Conservation (phyloP, 176 grass and related monocot genomes). For the Carex pumila region DNA sequence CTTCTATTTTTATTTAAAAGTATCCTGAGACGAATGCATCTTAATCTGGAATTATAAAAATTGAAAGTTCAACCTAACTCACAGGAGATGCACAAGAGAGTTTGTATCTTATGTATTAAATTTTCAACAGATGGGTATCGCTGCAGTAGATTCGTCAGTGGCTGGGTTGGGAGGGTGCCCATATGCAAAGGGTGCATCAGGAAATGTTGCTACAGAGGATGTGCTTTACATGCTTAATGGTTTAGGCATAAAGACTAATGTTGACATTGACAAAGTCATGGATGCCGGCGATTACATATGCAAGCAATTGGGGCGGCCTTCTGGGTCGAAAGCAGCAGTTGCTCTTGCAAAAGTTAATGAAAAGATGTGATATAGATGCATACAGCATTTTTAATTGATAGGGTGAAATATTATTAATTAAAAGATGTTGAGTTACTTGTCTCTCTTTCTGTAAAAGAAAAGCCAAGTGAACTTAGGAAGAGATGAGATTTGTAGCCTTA, state of each 20-base stretch:
- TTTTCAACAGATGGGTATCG: slow-evolving; percentile 62
- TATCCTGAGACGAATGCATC: background rate
- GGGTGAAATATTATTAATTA: background rate
- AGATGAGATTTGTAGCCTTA: slow-evolving; percentile 4
- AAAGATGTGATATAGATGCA: slow-evolving; percentile 8
- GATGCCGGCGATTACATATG: slow-evolving; percentile 79
- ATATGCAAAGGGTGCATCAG: slow-evolving; percentile 69
- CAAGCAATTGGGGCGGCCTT: slow-evolving; percentile 55
- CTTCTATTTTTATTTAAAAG: background rate
- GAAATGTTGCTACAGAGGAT: slow-evolving; percentile 82
- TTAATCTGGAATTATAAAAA: background rate
- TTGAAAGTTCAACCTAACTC: background rate
- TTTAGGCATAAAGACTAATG: slow-evolving; percentile 67
- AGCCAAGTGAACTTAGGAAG: background rate
- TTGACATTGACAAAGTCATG: slow-evolving; percentile 69
- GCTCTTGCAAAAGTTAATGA: slow-evolving; percentile 43
- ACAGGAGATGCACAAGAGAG: background rate
- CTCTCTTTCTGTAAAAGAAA: background rate
- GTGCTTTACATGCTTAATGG: slow-evolving; percentile 91
- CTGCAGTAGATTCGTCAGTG: slow-evolving; percentile 63
- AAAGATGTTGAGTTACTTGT: background rate
- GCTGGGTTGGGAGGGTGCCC: slow-evolving; percentile 86
- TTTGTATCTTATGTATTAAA: background rate
- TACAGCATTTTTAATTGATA: background rate
- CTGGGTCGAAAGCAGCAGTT: slow-evolving; percentile 59